phyloP scores from a whole-genome alignment of 1,284 basidiomycete genomes.

The Malassezia furfur region DNA sequence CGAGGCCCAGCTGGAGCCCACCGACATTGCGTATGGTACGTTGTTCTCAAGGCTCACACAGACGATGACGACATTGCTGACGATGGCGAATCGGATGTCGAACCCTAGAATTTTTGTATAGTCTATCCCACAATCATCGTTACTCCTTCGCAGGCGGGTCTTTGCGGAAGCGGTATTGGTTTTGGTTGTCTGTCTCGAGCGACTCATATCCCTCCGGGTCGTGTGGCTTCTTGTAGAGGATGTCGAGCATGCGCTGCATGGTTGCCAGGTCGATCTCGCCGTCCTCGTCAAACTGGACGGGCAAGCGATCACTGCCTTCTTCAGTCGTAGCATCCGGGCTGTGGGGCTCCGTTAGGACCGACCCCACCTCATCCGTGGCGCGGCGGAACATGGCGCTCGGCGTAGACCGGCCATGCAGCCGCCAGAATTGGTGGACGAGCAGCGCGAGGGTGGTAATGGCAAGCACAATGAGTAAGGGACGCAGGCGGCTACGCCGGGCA shows the following conservation, averaged over 20 bases:
- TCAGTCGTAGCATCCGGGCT: neutral
- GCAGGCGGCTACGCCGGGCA: neutral
- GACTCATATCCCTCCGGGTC: constrained; percentile 11
- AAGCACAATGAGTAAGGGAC: constrained; percentile 5
- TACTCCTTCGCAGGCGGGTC: neutral
- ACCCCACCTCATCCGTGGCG: neutral
- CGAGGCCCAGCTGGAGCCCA: constrained; percentile 23
- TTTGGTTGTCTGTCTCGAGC: neutral
- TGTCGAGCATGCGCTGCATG: constrained; percentile 34
- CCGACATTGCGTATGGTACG: constrained; percentile 27
- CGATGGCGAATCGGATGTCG: constrained; percentile 9
- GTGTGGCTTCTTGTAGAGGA: constrained; percentile 22
- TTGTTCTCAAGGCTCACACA: neutral
- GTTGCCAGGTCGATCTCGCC: constrained; percentile 35
- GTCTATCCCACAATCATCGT: neutral
- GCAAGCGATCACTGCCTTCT: neutral
- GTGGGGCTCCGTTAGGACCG: neutral
- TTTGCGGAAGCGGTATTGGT: constrained; percentile 16
- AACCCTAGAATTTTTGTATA: constrained; percentile 4
- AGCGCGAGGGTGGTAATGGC: constrained; percentile 8
- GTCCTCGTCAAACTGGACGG: constrained; percentile 32
- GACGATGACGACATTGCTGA: constrained; percentile 14
- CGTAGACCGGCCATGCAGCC: neutral
- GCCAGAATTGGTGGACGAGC: constrained; percentile 6
- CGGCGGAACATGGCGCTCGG: neutral